Evolutionary conservation across 805 yeast species (phyloP).

Genomic region (Cyberlindnera maclurae): DNA sequence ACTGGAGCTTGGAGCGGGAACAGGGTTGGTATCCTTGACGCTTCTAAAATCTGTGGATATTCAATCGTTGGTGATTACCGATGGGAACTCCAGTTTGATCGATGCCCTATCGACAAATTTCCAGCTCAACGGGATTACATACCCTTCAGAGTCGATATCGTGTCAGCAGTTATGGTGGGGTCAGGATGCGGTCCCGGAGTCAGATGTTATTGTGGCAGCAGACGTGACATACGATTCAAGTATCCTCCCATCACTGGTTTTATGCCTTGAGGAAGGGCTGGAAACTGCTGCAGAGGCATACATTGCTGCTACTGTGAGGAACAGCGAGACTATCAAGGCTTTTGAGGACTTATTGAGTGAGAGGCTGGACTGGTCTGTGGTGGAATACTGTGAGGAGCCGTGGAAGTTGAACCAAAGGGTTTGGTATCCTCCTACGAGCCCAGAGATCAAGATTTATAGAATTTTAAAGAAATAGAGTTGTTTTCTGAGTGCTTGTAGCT

Average conservation of each 20-base stretch:
- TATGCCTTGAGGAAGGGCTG: slow-evolving; percentile 31
- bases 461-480: background rate
- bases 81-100: slow-evolving; percentile 56
- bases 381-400: slow-evolving; percentile 9
- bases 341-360: slow-evolving; percentile 34
- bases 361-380: slow-evolving; percentile 16
- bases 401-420: slow-evolving; percentile 21
- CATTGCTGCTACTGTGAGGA: slow-evolving; percentile 75
- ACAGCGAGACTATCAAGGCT: slow-evolving; percentile 38
- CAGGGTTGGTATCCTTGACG: slow-evolving; percentile 66
- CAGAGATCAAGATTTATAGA: slow-evolving; percentile 13
- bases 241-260: slow-evolving; percentile 48
- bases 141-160: slow-evolving; percentile 17
- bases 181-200: slow-evolving; percentile 32
- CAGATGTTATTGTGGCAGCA: slow-evolving; percentile 57
- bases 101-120: slow-evolving; percentile 41
- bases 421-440: slow-evolving; percentile 16
- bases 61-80: slow-evolving; percentile 43
- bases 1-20: slow-evolving; percentile 83
- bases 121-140: slow-evolving; percentile 31
- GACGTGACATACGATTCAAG: slow-evolving; percentile 81
- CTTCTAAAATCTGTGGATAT: slow-evolving; percentile 11
- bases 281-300: slow-evolving; percentile 25
- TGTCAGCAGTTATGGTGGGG: slow-evolving; percentile 55
- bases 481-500: too few relatives aligned